These are phyloP conservation scores for Tetracentron sinense DNA, from an alignment of 164 flowering plant genomes.

Conservation along the genomic window DNA sequence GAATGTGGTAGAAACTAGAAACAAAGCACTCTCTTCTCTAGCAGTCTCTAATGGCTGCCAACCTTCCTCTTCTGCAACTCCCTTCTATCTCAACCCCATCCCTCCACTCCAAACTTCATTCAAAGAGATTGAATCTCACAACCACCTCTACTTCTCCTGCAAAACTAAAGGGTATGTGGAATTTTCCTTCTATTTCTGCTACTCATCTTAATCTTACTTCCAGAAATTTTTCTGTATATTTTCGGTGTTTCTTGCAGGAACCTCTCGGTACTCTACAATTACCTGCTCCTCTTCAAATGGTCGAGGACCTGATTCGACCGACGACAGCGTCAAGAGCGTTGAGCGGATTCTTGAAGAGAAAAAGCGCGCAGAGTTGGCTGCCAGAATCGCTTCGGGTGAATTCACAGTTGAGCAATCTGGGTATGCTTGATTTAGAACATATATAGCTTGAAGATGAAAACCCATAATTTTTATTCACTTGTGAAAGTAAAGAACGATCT, in stretches of 20 bases:
- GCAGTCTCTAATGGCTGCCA: slow-evolving; percentile 15
- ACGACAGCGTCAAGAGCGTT: slow-evolving; percentile 37
- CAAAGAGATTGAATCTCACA: slow-evolving; percentile 11
- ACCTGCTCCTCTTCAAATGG: slow-evolving; percentile 58
- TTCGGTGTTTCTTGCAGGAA: slow-evolving; percentile 5
- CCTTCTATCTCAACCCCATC: slow-evolving; percentile 12
- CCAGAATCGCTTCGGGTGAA: slow-evolving; percentile 84
- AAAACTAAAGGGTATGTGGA: slow-evolving; percentile 5
- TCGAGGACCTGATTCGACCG: slow-evolving; percentile 36
- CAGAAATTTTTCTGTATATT: neutral
- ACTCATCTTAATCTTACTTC: neutral
- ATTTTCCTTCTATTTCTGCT: neutral
- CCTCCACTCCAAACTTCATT: slow-evolving; percentile 5
- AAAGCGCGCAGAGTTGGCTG: slow-evolving; percentile 68
- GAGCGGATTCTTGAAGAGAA: slow-evolving; percentile 59
- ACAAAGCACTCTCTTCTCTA: neutral
- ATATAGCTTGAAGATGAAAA: neutral
- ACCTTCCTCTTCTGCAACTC: slow-evolving; percentile 15
- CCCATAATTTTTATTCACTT: neutral
- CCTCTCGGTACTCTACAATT: slow-evolving; percentile 19
- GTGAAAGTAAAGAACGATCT: neutral
- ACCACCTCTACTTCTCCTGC: neutral
- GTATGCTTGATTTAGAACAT: slow-evolving; percentile 26
- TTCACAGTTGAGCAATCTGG: slow-evolving; percentile 71
- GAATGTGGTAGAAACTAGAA: too few relatives aligned